These are phyloP conservation scores for Myrmaecium sp. DNA, from an alignment of 2,329 filamentous ascomycete species.

Conservation along the genomic window DNA sequence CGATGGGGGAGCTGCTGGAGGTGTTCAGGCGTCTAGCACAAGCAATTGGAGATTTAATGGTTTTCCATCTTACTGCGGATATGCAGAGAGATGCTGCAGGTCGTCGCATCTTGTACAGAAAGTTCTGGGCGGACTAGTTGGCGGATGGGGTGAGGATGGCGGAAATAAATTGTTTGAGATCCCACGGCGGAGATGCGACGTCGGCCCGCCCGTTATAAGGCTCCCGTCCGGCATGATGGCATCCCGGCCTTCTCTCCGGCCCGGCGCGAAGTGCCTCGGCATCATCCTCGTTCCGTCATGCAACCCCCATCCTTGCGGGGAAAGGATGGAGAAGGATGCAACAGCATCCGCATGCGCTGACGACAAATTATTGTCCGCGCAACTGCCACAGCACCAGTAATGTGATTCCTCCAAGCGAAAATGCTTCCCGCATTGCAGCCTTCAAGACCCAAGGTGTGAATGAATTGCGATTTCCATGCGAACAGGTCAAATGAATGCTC, in stretches of 20 bases:
- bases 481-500: too few species aligned
- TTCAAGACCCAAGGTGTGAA: conserved; percentile 20
- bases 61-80: not conserved
- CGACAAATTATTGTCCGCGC: not conserved
- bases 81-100: not conserved
- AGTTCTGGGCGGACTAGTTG: too few species aligned
- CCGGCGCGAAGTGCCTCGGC: not conserved
- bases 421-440: conserved; percentile 25
- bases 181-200: not conserved
- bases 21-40: conserved; percentile 1
- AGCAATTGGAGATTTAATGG: not conserved
- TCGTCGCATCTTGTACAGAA: too few species aligned
- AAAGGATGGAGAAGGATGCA: not conserved
- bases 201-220: too few species aligned
- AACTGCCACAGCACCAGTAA: too few species aligned
- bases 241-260: conserved; percentile 1
- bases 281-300: not conserved
- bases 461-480: conserved; percentile 1
- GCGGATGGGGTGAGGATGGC: not conserved
- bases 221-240: too few species aligned
- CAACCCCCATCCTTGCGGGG: not conserved
- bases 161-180: not conserved
- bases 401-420: not conserved
- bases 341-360: not conserved
- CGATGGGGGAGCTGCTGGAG: conserved; percentile 12